phyloP scores from a whole-genome alignment of 768 basidiomycete genomes.

The Macrolepiota albuminosa region DNA sequence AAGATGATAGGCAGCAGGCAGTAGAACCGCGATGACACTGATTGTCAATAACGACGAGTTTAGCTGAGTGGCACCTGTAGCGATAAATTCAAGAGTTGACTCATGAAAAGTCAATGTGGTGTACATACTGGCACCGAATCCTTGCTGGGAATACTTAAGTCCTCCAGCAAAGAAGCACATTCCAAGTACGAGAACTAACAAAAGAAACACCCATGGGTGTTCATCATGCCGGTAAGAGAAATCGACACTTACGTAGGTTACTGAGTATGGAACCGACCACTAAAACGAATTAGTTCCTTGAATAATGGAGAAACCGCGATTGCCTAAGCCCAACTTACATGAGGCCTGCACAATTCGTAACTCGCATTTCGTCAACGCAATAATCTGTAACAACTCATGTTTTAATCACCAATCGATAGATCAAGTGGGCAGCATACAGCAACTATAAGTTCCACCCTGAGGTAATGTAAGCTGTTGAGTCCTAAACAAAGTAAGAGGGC shows the following conservation, averaged over 20 bases:
- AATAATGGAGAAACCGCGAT: not conserved
- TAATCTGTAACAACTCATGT: conserved; percentile 30
- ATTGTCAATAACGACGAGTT: conserved; percentile 74
- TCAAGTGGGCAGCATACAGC: conserved; percentile 47
- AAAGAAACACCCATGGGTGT: not conserved
- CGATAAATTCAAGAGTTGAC: not conserved
- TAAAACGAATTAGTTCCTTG: conserved; percentile 20
- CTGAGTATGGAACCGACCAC: conserved; percentile 87
- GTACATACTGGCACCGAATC: conserved; percentile 64
- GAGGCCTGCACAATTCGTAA: conserved; percentile 77
- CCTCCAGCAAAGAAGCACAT: conserved; percentile 93
- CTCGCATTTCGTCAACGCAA: conserved; percentile 50
- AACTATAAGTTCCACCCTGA: conserved; percentile 68
- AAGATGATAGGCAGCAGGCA: conserved; percentile 80
- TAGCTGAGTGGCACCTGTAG: conserved; percentile 53
- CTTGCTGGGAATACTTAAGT: conserved; percentile 72
- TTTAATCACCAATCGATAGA: not conserved
- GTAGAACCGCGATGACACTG: conserved; percentile 73
- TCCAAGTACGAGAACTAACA: conserved; percentile 70
- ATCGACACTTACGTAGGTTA: conserved; percentile 59
- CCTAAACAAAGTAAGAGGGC: conserved; percentile 10
- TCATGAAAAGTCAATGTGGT: conserved; percentile 22
- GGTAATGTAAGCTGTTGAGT: not conserved
- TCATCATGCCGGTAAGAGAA: not conserved
- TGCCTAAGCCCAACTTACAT: conserved; percentile 40